Conservation (phyloP, 163 green algal genomes). For the Scenedesmus sp. region DNA sequence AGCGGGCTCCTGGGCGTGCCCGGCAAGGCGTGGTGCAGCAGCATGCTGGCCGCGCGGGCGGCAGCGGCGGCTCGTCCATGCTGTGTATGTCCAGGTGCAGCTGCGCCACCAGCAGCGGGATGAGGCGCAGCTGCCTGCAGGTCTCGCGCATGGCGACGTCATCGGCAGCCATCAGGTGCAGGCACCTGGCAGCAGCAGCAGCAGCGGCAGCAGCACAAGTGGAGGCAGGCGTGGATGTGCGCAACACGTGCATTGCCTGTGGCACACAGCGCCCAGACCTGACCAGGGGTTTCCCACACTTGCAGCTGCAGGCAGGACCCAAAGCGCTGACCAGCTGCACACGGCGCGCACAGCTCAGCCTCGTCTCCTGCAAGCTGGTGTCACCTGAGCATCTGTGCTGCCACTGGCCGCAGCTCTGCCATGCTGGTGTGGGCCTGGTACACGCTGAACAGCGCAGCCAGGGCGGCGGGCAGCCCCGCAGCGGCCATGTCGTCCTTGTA, state of each 20-base stretch:
- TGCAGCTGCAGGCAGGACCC: too few relatives aligned
- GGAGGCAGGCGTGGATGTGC: too few relatives aligned
- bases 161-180: constrained; percentile 45
- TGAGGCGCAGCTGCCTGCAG: constrained; percentile 26
- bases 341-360: too few relatives aligned
- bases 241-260: too few relatives aligned
- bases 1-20: background rate
- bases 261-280: too few relatives aligned
- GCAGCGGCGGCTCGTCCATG: constrained; percentile 39
- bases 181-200: constrained; percentile 24
- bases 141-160: background rate
- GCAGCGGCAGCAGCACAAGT: background rate
- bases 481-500: constrained; percentile 52
- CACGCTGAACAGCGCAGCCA: constrained; percentile 45
- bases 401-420: constrained; percentile 53
- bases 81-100: constrained; percentile 50
- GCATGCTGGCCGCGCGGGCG: constrained; percentile 28
- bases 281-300: too few relatives aligned
- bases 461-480: constrained; percentile 12
- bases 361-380: background rate
- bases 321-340: too few relatives aligned
- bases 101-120: constrained; percentile 35
- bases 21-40: constrained; percentile 13
- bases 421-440: constrained; percentile 41
- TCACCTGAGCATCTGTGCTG: constrained; percentile 51